Conservation (phyloP, 2,329 filamentous ascomycete genomes). For the Ceratocystis papillata region DNA sequence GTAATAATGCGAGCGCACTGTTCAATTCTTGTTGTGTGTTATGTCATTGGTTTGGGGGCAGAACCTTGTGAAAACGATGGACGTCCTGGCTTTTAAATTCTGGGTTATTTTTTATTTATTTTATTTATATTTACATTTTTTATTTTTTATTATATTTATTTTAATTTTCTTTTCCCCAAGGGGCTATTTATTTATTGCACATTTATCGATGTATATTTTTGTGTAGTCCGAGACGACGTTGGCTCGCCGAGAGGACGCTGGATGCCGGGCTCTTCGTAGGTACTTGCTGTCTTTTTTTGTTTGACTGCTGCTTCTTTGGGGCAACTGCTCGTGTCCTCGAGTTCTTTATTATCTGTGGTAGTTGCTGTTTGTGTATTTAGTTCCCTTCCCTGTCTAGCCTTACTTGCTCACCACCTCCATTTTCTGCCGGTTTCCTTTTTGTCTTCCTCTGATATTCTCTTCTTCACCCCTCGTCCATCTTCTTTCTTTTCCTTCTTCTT, state of each 20-base stretch:
- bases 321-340: neutral
- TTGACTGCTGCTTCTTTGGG: neutral
- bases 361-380: slow-evolving; percentile 13
- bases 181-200: neutral
- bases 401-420: slow-evolving; percentile 17
- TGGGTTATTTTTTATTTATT: neutral
- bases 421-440: slow-evolving; percentile 14
- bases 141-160: too few species aligned
- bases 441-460: slow-evolving; percentile 19
- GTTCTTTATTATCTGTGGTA: slow-evolving; percentile 20
- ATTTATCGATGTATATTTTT: neutral
- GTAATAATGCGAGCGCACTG: slow-evolving; percentile 7
- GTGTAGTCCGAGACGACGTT: neutral
- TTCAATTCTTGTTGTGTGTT: neutral
- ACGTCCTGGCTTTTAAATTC: neutral
- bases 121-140: too few species aligned
- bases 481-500: slow-evolving; percentile 17
- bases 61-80: neutral
- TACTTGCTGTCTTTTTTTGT: neutral
- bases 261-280: neutral
- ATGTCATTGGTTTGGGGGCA: neutral
- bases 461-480: neutral
- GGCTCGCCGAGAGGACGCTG: neutral
- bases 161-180: neutral
- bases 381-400: neutral